A percentile compares a stretch with the other conserved stretches of the same genome.
These are phyloP conservation scores for Ceriops tagal DNA, from an alignment of 345 rosid genomes.

Conservation along the genomic window DNA sequence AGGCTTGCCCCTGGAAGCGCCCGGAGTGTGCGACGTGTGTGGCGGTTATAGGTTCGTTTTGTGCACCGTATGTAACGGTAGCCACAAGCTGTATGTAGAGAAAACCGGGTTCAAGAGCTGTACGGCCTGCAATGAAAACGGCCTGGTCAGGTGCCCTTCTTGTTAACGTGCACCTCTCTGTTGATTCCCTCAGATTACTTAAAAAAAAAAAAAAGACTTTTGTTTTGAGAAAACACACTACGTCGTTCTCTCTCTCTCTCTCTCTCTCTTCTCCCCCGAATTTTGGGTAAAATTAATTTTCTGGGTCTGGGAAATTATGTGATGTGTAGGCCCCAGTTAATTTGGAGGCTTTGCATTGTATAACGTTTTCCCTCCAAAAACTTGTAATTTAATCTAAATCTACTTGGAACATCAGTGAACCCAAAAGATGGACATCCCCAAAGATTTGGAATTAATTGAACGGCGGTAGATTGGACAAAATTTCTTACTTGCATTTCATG, in stretches of 20 bases:
- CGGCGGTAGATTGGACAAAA: too few species aligned
- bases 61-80: constrained; percentile 65
- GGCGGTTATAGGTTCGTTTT: constrained; percentile 64
- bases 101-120: constrained; percentile 66
- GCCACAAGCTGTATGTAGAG: constrained; percentile 67
- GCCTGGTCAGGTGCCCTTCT: constrained; percentile 78
- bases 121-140: constrained; percentile 74
- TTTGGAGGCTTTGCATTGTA: too few species aligned
- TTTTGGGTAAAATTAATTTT: too few species aligned
- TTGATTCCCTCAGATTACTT: background rate
- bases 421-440: too few species aligned
- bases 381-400: too few species aligned
- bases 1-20: constrained; percentile 47
- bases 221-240: background rate
- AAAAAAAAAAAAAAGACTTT: too few species aligned
- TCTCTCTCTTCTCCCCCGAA: background rate
- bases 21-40: constrained; percentile 52
- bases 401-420: too few species aligned
- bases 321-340: too few species aligned
- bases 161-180: constrained; percentile 35
- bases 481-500: too few species aligned
- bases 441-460: too few species aligned
- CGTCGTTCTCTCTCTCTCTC: constrained; percentile 2
- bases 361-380: too few species aligned
- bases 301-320: too few species aligned